Percentiles rank a stretch among this genome's conserved stretches.
Conservation (phyloP, 2,329 filamentous ascomycete genomes). For the Chaetomium sp. region DNA sequence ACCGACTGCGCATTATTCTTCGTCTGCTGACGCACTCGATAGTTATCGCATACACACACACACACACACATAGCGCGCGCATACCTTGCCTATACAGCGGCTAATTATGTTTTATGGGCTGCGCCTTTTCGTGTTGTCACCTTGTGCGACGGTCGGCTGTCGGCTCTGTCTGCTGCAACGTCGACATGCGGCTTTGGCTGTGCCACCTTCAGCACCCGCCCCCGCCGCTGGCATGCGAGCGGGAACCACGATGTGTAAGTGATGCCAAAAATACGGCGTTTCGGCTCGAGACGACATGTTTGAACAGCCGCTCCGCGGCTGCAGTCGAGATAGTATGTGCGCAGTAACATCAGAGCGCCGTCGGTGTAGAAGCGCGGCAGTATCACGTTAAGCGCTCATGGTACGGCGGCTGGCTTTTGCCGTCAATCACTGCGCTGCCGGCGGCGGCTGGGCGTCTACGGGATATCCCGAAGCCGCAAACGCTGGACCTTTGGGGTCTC, state of each 20-base stretch:
- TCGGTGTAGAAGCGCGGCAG: slow-evolving; percentile 1
- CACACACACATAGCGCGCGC: not conserved
- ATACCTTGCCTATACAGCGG: slow-evolving; percentile 13
- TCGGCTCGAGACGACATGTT: slow-evolving; percentile 6
- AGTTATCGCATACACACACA: not conserved
- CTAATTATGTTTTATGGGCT: slow-evolving; percentile 12
- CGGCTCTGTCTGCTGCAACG: slow-evolving; percentile 10
- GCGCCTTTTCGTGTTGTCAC: slow-evolving; percentile 3
- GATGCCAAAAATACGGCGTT: slow-evolving; percentile 22
- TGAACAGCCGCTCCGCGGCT: slow-evolving; percentile 18
- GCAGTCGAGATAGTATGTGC: not conserved
- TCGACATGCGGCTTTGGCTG: slow-evolving; percentile 20
- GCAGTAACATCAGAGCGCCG: not conserved
- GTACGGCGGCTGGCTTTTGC: slow-evolving; percentile 15
- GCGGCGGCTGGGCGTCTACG: not conserved
- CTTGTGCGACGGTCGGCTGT: slow-evolving; percentile 14
- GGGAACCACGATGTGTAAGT: not conserved
- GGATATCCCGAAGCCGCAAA: not conserved
- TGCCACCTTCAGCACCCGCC: slow-evolving; percentile 30
- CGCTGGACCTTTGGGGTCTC: not conserved
- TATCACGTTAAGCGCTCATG: slow-evolving; percentile 23
- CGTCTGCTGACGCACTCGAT: slow-evolving; percentile 12
- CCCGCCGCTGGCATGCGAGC: slow-evolving; percentile 12
- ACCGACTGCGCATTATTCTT: slow-evolving; percentile 15
- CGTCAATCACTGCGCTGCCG: slow-evolving; percentile 6